phyloP scores from a whole-genome alignment of 371 early-diverging fungal species.

The Smittium mucronatum region DNA sequence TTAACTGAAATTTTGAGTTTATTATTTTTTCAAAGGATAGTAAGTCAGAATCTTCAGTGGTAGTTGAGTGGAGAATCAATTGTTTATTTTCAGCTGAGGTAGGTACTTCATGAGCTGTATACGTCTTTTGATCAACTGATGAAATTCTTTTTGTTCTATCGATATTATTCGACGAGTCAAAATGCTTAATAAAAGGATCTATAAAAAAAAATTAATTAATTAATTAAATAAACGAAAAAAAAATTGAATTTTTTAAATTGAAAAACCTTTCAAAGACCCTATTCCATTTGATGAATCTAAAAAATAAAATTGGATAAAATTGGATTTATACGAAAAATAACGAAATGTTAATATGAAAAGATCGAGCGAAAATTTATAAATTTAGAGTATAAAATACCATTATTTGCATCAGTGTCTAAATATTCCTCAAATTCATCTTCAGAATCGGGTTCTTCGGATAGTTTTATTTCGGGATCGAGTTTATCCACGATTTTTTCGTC shows the following conservation, averaged over 20 bases:
- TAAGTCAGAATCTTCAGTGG: neutral
- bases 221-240: neutral
- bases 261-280: neutral
- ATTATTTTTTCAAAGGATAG: neutral
- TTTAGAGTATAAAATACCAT: neutral
- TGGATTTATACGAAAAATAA: too few relatives aligned
- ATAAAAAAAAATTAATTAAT: neutral
- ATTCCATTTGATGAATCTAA: conserved; percentile 20
- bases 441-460: neutral
- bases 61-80: neutral
- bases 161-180: neutral
- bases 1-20: neutral
- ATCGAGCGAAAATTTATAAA: neutral
- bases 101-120: neutral
- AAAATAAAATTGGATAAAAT: too few relatives aligned
- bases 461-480: too few relatives aligned
- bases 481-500: too few relatives aligned
- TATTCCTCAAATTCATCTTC: neutral
- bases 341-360: neutral
- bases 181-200: neutral
- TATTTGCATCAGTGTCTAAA: neutral
- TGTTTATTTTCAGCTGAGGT: neutral
- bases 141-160: neutral
- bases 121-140: neutral
- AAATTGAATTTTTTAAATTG: neutral